Percentiles rank a stretch among this genome's conserved stretches.
phyloP scores from a whole-genome alignment of 192 early-diverging fungal species.

The Kappamyces sp. region DNA sequence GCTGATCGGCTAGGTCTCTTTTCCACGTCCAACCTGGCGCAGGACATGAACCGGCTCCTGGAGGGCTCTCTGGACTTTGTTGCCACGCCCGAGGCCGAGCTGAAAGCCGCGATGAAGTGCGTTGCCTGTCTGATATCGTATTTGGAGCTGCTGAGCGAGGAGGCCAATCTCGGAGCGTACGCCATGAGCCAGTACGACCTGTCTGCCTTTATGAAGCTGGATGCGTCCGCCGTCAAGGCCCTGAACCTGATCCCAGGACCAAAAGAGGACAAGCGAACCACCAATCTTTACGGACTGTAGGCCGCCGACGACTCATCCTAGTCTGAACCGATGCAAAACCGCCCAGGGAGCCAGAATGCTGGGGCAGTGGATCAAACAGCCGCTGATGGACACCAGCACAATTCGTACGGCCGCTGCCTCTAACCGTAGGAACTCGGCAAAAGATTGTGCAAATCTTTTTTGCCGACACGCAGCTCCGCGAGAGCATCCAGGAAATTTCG shows the following conservation, averaged over 20 bases:
- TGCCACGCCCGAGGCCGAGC: slow-evolving; percentile 66
- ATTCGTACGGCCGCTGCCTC: slow-evolving; percentile 49
- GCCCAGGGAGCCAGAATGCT: slow-evolving; percentile 77
- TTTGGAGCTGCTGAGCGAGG: slow-evolving; percentile 61
- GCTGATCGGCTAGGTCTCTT: slow-evolving; percentile 49
- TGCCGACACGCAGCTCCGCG: not conserved
- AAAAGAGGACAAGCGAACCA: slow-evolving; percentile 50
- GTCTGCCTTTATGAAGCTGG: slow-evolving; percentile 86
- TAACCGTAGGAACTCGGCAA: slow-evolving; percentile 52
- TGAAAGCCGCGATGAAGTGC: slow-evolving; percentile 63
- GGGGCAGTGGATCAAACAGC: slow-evolving; percentile 90
- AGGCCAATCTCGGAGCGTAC: slow-evolving; percentile 76
- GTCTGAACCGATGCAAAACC: slow-evolving; percentile 83
- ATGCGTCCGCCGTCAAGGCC: slow-evolving; percentile 80
- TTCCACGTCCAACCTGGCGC: slow-evolving; percentile 68
- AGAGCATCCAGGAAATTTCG: slow-evolving; percentile 55
- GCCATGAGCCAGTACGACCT: slow-evolving; percentile 64
- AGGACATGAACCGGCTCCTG: slow-evolving; percentile 78
- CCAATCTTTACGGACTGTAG: slow-evolving; percentile 13
- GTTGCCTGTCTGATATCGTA: slow-evolving; percentile 62
- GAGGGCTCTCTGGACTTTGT: slow-evolving; percentile 58
- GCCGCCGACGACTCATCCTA: slow-evolving; percentile 11
- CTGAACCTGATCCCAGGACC: slow-evolving; percentile 77
- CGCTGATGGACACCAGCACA: slow-evolving; percentile 62
- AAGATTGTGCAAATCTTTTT: slow-evolving; percentile 66